Base-by-base conservation (phyloP, 176 grass and related monocot species). In the Miscanthus lutarioriparius region DNA sequence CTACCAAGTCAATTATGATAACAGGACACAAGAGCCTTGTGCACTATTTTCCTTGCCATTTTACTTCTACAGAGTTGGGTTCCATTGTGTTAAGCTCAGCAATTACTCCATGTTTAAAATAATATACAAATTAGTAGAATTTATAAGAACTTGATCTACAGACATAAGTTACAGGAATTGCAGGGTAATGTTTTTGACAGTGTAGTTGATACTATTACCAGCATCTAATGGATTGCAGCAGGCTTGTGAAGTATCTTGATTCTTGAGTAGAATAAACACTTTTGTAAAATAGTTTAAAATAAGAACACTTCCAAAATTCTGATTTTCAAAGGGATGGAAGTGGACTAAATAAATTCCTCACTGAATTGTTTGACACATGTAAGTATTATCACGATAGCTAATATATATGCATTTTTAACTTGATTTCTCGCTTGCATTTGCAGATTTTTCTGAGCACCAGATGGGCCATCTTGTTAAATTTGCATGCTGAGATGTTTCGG, bases 381-480 rank as follows among this genome's bases (percentile, higher is more conserved):
- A 72, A 41, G 14, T 44, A 77, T 64, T 84, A 79, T 61, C 37
- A 22, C 43, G 8, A 47, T 64, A 36, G 17, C 43, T 77, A 19
- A 56, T 85, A 5, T 71, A 12, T 71, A 28, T 82, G 43, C 56
- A 77, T 65, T 64, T 89, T 27, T 73, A 67, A 79, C 23, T 80
- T 78, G 35, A 75, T 78, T 27, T 83, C 36, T 83, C 49, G 47
- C 59, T 81, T 37, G 53, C 70, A 66, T 83, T 59, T 93, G 91
- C 92, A 98, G 96, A 98, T 98, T 74, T 98, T 98, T 82, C 88
- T 98, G 83, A 98, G 91, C 87, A 98, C 96, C 80, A 93, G 96
- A 90, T 98, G 96, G 96, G 96, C 96, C 85, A 95, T 98, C 80
- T 91, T 98, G 78, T 87, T 98, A 63, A 98, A 98, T 78, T 91